A percentile compares a stretch with the other conserved stretches of the same genome.
phyloP scores from a whole-genome alignment of 108 stramenopile genomes.

The Cylindrotheca closterium region DNA sequence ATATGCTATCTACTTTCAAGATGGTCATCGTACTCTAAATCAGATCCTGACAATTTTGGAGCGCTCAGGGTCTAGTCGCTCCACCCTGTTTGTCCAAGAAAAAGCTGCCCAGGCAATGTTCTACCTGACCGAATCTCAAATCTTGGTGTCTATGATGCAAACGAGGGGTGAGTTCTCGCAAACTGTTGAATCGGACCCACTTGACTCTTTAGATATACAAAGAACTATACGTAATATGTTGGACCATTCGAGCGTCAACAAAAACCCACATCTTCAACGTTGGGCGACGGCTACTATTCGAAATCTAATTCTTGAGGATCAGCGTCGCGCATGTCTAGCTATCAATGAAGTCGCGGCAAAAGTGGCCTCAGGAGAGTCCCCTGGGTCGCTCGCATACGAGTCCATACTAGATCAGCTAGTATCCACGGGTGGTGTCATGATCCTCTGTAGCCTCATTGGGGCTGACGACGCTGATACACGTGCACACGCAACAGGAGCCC shows the following conservation, averaged over 20 bases:
- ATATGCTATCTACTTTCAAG: slow-evolving; percentile 36
- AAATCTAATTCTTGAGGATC: slow-evolving; percentile 71
- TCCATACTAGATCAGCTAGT: slow-evolving; percentile 66
- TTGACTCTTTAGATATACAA: slow-evolving; percentile 59
- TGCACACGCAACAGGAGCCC: slow-evolving; percentile 70
- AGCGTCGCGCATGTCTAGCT: slow-evolving; percentile 58
- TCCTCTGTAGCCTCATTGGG: slow-evolving; percentile 66
- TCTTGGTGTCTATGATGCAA: slow-evolving; percentile 24
- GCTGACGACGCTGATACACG: slow-evolving; percentile 80
- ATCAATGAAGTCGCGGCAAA: slow-evolving; percentile 48
- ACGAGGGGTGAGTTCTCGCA: slow-evolving; percentile 10
- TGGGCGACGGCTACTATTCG: slow-evolving; percentile 75
- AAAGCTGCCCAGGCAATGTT: slow-evolving; percentile 70
- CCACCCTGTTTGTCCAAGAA: slow-evolving; percentile 72
- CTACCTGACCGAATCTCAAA: slow-evolving; percentile 71
- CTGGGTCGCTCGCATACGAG: slow-evolving; percentile 41
- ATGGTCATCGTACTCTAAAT: slow-evolving; percentile 40
- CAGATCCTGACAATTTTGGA: slow-evolving; percentile 63
- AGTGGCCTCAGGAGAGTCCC: slow-evolving; percentile 36
- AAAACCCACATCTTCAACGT: slow-evolving; percentile 71
- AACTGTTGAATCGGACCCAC: slow-evolving; percentile 14
- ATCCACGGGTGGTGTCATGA: slow-evolving; percentile 73
- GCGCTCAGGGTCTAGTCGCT: slow-evolving; percentile 63
- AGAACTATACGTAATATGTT: slow-evolving; percentile 64
- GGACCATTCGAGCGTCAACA: slow-evolving; percentile 61